Evolutionary conservation across 768 basidiomycete genomes (phyloP).

Genomic region (Rhizopogon sp.): DNA sequence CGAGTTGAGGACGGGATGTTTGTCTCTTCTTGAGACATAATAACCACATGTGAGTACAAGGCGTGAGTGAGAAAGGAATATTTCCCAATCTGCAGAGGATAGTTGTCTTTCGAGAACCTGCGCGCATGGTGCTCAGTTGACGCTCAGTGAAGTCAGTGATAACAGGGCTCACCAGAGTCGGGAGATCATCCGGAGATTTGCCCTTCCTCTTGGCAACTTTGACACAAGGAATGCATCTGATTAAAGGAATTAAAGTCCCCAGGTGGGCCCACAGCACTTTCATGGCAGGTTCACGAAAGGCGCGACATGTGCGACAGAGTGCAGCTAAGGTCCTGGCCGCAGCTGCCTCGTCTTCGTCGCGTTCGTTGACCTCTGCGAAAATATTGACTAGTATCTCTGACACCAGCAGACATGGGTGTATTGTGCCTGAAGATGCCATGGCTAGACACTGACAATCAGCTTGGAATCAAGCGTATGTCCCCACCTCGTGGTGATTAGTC

Average conservation of each 20-base stretch:
- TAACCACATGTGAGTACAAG: not conserved
- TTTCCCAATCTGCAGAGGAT: not conserved
- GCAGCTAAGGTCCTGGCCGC: constrained; percentile 2
- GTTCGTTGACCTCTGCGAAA: constrained; percentile 1
- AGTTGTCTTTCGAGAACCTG: not conserved
- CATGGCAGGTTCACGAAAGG: constrained; percentile 1
- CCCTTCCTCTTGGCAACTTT: not conserved
- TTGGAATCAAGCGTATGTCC: not conserved
- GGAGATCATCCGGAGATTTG: not conserved
- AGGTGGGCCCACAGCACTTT: constrained; percentile 3
- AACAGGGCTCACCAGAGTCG: not conserved
- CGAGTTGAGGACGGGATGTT: constrained; percentile 1
- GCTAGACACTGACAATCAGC: not conserved
- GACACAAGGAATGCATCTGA: not conserved
- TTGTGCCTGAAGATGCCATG: not conserved
- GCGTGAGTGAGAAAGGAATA: not conserved
- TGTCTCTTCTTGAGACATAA: constrained; percentile 1
- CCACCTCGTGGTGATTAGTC: not conserved
- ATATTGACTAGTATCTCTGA: constrained; percentile 1
- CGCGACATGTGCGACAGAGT: constrained; percentile 1
- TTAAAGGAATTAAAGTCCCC: not conserved
- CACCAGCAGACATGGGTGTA: not conserved
- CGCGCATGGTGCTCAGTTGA: not conserved
- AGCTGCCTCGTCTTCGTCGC: not conserved
- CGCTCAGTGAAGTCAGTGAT: not conserved